phyloP scores from a whole-genome alignment of 2,329 filamentous ascomycete species.

The Botrytis deweyae region DNA sequence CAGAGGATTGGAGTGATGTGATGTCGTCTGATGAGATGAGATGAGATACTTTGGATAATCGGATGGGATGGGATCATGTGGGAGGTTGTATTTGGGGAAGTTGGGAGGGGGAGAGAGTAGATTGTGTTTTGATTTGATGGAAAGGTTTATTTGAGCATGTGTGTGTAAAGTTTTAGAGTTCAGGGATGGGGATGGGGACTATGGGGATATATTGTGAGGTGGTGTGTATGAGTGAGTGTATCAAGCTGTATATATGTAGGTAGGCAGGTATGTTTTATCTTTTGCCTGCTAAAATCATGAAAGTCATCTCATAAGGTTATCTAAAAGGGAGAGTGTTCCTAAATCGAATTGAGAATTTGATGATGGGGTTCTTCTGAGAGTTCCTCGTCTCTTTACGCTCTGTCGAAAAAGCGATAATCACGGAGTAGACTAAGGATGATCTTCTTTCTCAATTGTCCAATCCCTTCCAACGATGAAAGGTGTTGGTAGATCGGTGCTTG shows the following conservation, averaged over 20 bases:
- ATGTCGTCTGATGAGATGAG: not conserved
- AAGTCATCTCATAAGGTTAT: not conserved
- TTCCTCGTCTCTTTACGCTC: not conserved
- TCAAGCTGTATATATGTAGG: not conserved
- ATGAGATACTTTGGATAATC: too few relatives aligned
- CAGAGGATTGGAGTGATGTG: not conserved
- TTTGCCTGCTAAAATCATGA: not conserved
- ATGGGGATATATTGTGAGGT: too few relatives aligned
- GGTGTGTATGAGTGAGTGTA: not conserved
- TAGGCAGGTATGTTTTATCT: not conserved
- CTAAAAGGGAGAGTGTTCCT: not conserved
- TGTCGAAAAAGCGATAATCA: not conserved
- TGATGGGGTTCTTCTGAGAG: not conserved
- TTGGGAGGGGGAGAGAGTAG: too few relatives aligned
- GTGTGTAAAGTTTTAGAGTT: too few relatives aligned
- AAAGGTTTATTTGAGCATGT: too few relatives aligned
- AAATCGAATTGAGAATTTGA: not conserved
- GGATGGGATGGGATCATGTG: not conserved
- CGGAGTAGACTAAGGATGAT: not conserved
- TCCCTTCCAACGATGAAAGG: not conserved
- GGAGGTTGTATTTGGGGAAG: not conserved
- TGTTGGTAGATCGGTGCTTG: not conserved
- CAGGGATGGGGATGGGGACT: not conserved
- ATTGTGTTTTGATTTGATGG: not conserved
- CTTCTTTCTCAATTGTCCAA: not conserved